A percentile compares a stretch with the other conserved stretches of the same genome.
Evolutionary conservation across 2,329 filamentous ascomycete genomes (phyloP).

Genomic region (Verticillium klebahnii): DNA sequence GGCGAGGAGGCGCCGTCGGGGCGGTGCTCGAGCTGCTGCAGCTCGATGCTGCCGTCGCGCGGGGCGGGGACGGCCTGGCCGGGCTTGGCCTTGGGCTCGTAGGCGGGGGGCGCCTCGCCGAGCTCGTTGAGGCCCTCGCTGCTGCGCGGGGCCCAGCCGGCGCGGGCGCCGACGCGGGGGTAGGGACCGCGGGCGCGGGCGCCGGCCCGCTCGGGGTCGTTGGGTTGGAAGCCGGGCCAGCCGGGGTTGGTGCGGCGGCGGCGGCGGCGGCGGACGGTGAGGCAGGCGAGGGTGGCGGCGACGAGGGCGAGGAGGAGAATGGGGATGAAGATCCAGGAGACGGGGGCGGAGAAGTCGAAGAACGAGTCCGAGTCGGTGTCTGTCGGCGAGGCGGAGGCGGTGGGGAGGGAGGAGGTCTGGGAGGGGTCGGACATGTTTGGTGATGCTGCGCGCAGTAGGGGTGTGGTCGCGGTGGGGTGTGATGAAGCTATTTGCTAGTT

Average conservation of each 20-base stretch:
- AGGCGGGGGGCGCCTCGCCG: constrained; percentile 62
- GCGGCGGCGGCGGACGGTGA: constrained; percentile 39
- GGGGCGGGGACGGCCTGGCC: constrained; percentile 6
- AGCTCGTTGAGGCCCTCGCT: constrained; percentile 59
- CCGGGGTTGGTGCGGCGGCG: constrained; percentile 17
- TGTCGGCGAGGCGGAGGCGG: neutral
- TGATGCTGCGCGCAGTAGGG: no score
- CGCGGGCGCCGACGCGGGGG: constrained; percentile 19
- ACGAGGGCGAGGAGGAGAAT: constrained; percentile 37
- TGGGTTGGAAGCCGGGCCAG: neutral
- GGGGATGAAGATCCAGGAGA: constrained; percentile 52
- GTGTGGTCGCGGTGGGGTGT: no score
- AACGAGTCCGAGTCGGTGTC: constrained; percentile 15
- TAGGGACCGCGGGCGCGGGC: constrained; percentile 7
- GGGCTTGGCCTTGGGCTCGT: constrained; percentile 31
- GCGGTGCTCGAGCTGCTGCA: neutral
- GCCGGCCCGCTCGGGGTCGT: neutral
- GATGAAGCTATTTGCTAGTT: neutral
- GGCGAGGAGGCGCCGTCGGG: neutral
- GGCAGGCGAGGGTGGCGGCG: constrained; percentile 29
- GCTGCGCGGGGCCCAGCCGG: constrained; percentile 17
- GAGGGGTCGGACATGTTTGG: neutral
- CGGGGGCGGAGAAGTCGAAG: constrained; percentile 48
- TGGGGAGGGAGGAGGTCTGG: constrained; percentile 1
- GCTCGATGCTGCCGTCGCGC: neutral